These are phyloP conservation scores for Xanthoparmelia taractica DNA, from an alignment of 495 filamentous ascomycete species.

Conservation along the genomic window DNA sequence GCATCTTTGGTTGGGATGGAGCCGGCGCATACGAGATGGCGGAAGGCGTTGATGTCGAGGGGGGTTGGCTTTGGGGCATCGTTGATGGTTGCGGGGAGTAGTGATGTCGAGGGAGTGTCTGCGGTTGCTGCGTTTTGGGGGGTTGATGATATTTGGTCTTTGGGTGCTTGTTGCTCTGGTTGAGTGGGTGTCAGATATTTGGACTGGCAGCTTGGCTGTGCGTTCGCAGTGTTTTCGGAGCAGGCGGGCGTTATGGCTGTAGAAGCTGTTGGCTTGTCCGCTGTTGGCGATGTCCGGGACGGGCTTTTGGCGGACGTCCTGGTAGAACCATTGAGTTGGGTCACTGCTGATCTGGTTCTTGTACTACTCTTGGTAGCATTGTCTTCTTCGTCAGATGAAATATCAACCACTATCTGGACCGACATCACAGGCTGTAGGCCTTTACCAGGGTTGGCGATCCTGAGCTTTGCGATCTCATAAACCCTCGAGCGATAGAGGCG, in stretches of 20 bases:
- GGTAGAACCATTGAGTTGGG: neutral
- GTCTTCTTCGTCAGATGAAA: constrained; percentile 8
- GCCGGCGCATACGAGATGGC: neutral
- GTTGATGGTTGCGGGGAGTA: neutral
- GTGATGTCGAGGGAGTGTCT: neutral
- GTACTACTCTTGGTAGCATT: neutral
- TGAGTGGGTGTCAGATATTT: neutral
- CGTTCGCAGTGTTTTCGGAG: neutral
- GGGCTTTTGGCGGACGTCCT: neutral
- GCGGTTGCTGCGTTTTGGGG: neutral
- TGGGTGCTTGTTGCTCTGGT: neutral
- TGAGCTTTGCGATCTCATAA: neutral
- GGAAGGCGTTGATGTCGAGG: neutral
- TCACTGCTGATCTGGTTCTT: neutral
- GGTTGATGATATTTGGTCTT: neutral
- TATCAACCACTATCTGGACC: neutral
- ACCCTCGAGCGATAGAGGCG: neutral
- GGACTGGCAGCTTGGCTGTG: neutral
- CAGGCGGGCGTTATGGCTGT: neutral
- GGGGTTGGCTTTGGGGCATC: neutral
- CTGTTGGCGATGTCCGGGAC: neutral
- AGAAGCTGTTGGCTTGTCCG: neutral
- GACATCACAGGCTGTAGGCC: neutral
- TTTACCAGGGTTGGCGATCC: neutral
- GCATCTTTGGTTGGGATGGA: neutral